Conservation (phyloP, 805 yeast genomes). For the Nakazawaea ambrosiae region DNA sequence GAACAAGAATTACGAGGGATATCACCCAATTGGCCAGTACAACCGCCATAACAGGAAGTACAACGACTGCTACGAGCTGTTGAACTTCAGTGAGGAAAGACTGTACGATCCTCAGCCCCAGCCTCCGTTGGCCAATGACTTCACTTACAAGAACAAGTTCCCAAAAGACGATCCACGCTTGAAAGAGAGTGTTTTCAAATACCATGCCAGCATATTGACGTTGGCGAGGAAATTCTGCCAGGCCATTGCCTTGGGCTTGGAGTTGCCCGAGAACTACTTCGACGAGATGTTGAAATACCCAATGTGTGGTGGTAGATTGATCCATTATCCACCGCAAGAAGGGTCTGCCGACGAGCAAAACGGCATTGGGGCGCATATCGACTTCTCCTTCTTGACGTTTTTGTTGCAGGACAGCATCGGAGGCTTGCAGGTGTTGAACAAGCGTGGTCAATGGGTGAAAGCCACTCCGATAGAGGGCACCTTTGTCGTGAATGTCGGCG, state of each 20-base stretch:
- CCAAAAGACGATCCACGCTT: constrained; percentile 20
- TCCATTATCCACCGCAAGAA: constrained; percentile 27
- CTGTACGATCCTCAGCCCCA: constrained; percentile 17
- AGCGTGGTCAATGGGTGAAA: constrained; percentile 23
- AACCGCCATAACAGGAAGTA: constrained; percentile 14
- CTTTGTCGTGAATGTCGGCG: constrained; percentile 32
- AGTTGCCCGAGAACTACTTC: constrained; percentile 21
- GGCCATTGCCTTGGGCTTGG: constrained; percentile 24
- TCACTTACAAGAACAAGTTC: constrained; percentile 21
- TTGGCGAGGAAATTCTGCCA: constrained; percentile 20
- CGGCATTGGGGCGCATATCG: constrained; percentile 34
- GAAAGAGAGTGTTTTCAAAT: constrained; percentile 16
- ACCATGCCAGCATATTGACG: constrained; percentile 17
- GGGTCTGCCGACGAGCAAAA: constrained; percentile 21
- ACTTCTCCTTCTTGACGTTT: constrained; percentile 29
- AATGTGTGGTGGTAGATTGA: constrained; percentile 22
- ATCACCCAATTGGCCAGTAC: constrained; percentile 19
- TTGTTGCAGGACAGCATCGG: constrained; percentile 28
- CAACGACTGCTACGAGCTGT: constrained; percentile 27
- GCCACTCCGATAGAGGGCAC: constrained; percentile 28
- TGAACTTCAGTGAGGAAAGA: constrained; percentile 23
- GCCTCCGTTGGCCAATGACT: constrained; percentile 17
- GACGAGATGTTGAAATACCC: constrained; percentile 18
- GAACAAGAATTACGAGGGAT: constrained; percentile 20
- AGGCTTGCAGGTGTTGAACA: constrained; percentile 30